Base-by-base conservation (phyloP, 2,329 filamentous ascomycete genomes). In the Didymella exigua region DNA sequence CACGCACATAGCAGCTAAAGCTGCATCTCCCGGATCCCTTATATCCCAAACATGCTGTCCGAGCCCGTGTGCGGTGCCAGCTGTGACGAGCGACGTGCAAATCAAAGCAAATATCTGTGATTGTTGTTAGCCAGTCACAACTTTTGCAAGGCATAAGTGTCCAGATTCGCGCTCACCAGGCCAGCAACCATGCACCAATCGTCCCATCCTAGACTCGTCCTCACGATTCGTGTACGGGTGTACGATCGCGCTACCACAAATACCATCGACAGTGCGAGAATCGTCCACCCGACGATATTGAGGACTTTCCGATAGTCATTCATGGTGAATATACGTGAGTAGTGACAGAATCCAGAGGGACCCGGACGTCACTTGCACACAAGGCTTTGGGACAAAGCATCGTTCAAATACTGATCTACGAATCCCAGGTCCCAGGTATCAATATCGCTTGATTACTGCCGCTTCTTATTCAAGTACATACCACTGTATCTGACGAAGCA, bases 161-260 rank as follows among this genome's bases (percentile, higher is more conserved):
- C 14, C 16, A 2, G 40, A 45, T 1, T 46, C 31, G 37, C n/a
- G 16, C 23, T 31, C 24, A 52, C 54, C 47, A 49, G 52, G 23
- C 24, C 43, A 11, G 47, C 30, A 21, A 44, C n/a, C 37, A 53
- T 57, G 31, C 36, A 57, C 49, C 49, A 56, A 29, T 52, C 54
- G 48, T 57, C 43, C 40, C 40, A 46, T 16, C 53, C 47, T 5
- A 38, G 14, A 4, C n/a, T 16, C 7, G 47, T 24, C 18, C 45
- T 49, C 31, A 47, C 30, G 42, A 55, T 41, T 36, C 21, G 36
- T 4, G 38, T 21, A 23, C 53, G 31, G n/a, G 53, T 51, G 23
- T 41, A 56, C 1, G 46, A 23, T 43, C 47, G 31, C 26, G 24
- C 38, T n/a, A 37, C 24, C 13, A 45, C 23, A 42, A 47, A 49